Percentiles rank a stretch among this genome's conserved stretches.
phyloP scores from a whole-genome alignment of 768 basidiomycete genomes.

The Panaeolus papilionaceus region DNA sequence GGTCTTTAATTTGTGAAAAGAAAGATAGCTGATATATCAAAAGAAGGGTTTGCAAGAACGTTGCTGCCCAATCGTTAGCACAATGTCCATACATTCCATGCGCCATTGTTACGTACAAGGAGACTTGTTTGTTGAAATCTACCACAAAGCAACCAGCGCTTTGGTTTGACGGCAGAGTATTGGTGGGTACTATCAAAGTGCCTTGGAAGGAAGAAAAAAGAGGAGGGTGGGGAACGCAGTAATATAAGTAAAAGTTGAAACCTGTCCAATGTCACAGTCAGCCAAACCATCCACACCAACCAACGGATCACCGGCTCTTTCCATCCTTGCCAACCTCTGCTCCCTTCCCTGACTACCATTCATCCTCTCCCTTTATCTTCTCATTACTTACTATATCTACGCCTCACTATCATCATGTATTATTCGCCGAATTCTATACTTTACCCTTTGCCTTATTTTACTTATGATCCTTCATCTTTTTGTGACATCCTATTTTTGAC shows the following conservation, averaged over 20 bases:
- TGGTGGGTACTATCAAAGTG: conserved; percentile 16
- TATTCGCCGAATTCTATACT: too few species aligned
- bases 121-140: conserved; percentile 16
- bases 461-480: not conserved
- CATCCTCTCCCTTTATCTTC: not conserved
- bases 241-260: conserved; percentile 2
- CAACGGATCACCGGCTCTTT: conserved; percentile 11
- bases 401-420: too few species aligned
- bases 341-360: conserved; percentile 4
- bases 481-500: not conserved
- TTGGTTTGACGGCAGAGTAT: conserved; percentile 18
- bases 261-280: conserved; percentile 12
- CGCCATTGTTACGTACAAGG: conserved; percentile 13
- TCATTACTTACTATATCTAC: too few species aligned
- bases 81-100: not conserved
- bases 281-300: not conserved
- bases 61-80: not conserved
- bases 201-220: conserved; percentile 19
- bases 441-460: not conserved
- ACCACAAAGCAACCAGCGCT: conserved; percentile 29
- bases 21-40: not conserved
- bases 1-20: not conserved
- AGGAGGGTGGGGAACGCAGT: conserved; percentile 13
- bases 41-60: not conserved
- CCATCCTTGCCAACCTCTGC: not conserved